Evolutionary conservation across 1,284 basidiomycete species (phyloP), one percentile per base, ranked within the genome.

Genomic region (Pascua guehoae): DNA sequence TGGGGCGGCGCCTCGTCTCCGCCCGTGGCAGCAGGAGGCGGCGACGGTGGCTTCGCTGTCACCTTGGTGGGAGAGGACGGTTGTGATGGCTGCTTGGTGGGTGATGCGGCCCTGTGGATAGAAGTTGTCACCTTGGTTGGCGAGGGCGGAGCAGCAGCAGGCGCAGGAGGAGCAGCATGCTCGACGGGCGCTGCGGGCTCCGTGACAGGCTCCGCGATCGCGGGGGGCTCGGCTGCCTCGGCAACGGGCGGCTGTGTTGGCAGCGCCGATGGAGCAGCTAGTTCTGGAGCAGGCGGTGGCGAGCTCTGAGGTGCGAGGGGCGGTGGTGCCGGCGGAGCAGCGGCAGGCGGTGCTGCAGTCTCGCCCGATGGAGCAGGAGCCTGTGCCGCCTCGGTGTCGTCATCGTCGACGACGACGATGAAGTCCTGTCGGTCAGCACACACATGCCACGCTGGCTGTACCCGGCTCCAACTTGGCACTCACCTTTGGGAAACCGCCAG

Each of bases 101-200:
- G 24, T 32, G 24, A 32, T 7, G 24, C 24, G 24, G 24, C 24
- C 24, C 24, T 32, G 24, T 32, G 24, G 4, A 32, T 32, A 32
- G 24, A 3, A 32, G 24, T 32, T 32, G 24, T 7, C 24, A 32
- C 24, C 24, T 32, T 32, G 24, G 24, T 32, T 32, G 24, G 24
- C 24, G 7, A 32, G 24, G 58, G 52, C 15, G 61, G 41, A 32
- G 54, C 8, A 46, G 44, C 45, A n/a, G 40, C 41, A 15, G 61
- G 42, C 1, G 60, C 73, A 24, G 83, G 76, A 2, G 76, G 72
- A 24, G 81, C 70, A 10, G 81, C 60, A 7, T 80, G 66, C 36
- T 83, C 76, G 66, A 84, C 41, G 3, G 53, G 47, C 45, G 43
- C 51, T 16, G 62, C 43, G 32, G 24, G 16, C 16, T 46, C 18